Conservation (phyloP, 2,329 filamentous ascomycete genomes). For the Fusarium bactridioides region DNA sequence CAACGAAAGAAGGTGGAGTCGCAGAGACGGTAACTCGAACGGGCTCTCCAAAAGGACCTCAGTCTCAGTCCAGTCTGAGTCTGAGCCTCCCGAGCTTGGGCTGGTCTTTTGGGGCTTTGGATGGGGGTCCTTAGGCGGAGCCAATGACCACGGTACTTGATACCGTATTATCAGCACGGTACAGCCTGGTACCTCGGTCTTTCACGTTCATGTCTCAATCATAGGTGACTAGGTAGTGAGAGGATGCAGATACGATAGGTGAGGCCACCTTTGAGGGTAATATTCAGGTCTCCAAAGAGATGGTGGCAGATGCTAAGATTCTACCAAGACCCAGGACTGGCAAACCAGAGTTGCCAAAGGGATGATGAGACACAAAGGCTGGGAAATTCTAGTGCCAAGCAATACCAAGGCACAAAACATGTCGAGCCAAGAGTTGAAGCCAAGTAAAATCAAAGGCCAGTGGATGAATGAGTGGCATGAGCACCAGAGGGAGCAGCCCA, state of each 20-base stretch:
- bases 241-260: constrained; percentile 8
- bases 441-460: constrained; percentile 29
- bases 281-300: constrained; percentile 3
- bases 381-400: constrained; percentile 20
- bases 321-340: constrained; percentile 10
- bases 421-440: constrained; percentile 30
- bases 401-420: constrained; percentile 30
- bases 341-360: constrained; percentile 18
- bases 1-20: constrained; percentile 20
- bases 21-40: constrained; percentile 24
- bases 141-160: not conserved
- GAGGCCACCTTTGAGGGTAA: constrained; percentile 10
- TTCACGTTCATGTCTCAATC: not conserved
- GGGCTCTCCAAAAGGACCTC: constrained; percentile 34
- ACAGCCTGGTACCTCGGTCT: constrained; percentile 7
- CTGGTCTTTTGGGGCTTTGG: constrained; percentile 31
- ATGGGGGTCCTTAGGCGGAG: constrained; percentile 11
- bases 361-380: constrained; percentile 26
- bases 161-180: constrained; percentile 33
- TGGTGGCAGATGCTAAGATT: constrained; percentile 20
- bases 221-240: not conserved
- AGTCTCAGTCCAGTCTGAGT: not conserved
- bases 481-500: not conserved
- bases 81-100: not conserved
- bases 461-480: constrained; percentile 4